These are phyloP conservation scores for Drechslera avenae DNA, from an alignment of 2,329 filamentous ascomycete genomes.

Conservation along the genomic window DNA sequence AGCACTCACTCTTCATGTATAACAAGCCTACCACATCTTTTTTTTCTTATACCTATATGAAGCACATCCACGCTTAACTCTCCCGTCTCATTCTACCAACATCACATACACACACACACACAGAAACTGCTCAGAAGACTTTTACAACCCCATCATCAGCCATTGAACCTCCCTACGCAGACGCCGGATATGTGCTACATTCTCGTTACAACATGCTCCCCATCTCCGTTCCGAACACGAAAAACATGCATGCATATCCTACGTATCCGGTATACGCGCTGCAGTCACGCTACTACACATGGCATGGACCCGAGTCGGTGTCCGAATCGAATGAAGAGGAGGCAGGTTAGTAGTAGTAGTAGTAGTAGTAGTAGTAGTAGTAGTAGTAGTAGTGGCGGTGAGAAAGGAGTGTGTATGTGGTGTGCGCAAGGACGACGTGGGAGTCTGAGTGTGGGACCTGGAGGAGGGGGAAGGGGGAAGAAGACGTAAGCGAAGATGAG, in stretches of 20 bases:
- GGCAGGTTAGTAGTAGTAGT: not conserved
- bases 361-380: too few relatives aligned
- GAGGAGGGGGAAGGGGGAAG: not conserved
- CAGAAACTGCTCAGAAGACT: too few relatives aligned
- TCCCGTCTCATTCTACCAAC: too few relatives aligned
- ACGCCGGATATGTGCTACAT: constrained; percentile 33
- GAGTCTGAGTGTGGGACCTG: constrained; percentile 26
- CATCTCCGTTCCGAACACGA: not conserved
- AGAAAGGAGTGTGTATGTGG: constrained; percentile 10
- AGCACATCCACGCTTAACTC: too few relatives aligned
- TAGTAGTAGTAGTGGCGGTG: too few relatives aligned
- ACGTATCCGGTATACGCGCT: constrained; percentile 24
- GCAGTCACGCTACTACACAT: constrained; percentile 28
- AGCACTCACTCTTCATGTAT: too few relatives aligned
- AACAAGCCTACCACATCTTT: too few relatives aligned
- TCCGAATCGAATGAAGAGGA: constrained; percentile 34
- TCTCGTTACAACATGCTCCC: constrained; percentile 25
- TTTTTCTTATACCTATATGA: too few relatives aligned
- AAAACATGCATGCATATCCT: constrained; percentile 20
- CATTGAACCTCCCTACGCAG: not conserved
- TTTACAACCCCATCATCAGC: not conserved
- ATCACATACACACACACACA: too few relatives aligned
- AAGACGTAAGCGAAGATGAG: not conserved
- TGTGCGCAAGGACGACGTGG: constrained; percentile 14
- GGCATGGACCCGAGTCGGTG: constrained; percentile 24